Conservation (phyloP, 768 basidiomycete genomes). For the Omphalotus guepiniiformis region DNA sequence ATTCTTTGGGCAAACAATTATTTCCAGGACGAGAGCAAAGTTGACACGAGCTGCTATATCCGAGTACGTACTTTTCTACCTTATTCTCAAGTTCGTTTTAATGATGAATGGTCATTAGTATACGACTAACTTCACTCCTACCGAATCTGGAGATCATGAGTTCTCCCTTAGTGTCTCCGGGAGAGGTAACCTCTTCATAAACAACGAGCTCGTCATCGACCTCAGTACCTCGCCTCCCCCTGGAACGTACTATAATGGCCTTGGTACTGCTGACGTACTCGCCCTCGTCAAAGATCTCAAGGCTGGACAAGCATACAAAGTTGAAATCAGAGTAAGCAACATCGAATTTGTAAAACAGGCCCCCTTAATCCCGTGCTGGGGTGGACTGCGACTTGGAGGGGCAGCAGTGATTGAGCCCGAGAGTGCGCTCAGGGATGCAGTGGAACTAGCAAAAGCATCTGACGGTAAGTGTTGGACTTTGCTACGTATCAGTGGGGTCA, state of each 20-base stretch:
- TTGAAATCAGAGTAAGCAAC: constrained; percentile 35
- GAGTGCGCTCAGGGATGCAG: constrained; percentile 37
- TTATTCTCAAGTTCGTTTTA: constrained; percentile 1
- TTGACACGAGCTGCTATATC: constrained; percentile 38
- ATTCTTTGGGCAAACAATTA: not conserved
- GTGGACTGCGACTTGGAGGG: constrained; percentile 35
- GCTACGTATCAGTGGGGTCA: not conserved
- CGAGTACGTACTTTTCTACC: constrained; percentile 28
- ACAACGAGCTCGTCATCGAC: constrained; percentile 42
- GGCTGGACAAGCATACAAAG: constrained; percentile 35
- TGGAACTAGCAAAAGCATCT: constrained; percentile 31
- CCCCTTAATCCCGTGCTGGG: constrained; percentile 34
- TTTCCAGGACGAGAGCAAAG: constrained; percentile 32
- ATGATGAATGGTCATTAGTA: constrained; percentile 23
- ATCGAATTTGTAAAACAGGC: constrained; percentile 29
- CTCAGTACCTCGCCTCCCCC: constrained; percentile 33
- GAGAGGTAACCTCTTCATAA: constrained; percentile 46
- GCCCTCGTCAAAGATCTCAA: constrained; percentile 32
- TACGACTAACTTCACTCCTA: constrained; percentile 41
- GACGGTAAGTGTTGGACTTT: constrained; percentile 28
- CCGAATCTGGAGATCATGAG: constrained; percentile 49
- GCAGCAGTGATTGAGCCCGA: constrained; percentile 30
- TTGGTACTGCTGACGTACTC: constrained; percentile 37
- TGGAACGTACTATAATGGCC: constrained; percentile 39
- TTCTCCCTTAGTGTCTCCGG: constrained; percentile 44